Evolutionary conservation across 2,329 filamentous ascomycete species (phyloP).

Genomic region (Aspergillus floridensis): DNA sequence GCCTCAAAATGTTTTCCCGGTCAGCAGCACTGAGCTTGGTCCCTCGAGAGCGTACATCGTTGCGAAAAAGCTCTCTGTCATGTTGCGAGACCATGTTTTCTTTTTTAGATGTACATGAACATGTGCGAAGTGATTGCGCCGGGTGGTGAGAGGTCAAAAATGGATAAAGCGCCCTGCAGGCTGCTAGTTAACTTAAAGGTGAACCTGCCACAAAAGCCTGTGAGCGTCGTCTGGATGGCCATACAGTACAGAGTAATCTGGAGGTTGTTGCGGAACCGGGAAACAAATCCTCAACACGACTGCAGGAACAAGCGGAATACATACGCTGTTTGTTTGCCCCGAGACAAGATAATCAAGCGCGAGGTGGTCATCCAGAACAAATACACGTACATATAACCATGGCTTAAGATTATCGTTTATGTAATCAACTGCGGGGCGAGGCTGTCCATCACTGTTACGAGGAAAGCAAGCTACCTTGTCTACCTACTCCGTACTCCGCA

Average conservation of each 20-base stretch:
- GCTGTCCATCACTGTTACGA: not conserved
- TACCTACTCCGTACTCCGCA: not conserved
- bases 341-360: no score
- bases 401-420: not conserved
- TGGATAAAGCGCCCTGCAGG: not conserved
- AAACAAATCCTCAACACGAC: not conserved
- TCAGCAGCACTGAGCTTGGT: constrained; percentile 45
- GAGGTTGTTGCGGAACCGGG: not conserved
- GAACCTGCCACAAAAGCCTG: not conserved
- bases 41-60: constrained; percentile 40
- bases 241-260: not conserved
- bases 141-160: not conserved
- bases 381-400: not conserved
- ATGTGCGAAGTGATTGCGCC: not conserved
- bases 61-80: constrained; percentile 37
- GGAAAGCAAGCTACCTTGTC: not conserved
- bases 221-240: not conserved
- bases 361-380: no score
- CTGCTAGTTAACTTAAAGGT: not conserved
- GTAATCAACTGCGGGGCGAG: not conserved
- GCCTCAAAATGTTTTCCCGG: constrained; percentile 52
- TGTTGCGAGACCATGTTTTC: constrained; percentile 33
- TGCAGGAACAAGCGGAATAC: not conserved
- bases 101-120: not conserved
- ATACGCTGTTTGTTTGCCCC: not conserved